Evolutionary conservation across 768 basidiomycete genomes (phyloP).

Genomic region (Cubamyces sp.): DNA sequence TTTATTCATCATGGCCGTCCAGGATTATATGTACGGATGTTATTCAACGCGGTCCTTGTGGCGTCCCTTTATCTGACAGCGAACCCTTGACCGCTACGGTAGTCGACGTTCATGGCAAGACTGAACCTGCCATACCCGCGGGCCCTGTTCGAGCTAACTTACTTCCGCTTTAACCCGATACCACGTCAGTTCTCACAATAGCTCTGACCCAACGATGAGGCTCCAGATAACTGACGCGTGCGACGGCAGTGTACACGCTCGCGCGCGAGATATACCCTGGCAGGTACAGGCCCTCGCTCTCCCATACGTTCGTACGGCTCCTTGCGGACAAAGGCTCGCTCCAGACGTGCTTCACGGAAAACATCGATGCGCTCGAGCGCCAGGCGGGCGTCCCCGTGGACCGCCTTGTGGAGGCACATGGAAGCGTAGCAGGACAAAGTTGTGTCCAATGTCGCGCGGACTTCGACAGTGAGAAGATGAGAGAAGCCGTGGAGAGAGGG

Average conservation of each 20-base stretch:
- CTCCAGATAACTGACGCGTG: neutral
- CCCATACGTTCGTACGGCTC: constrained; percentile 89
- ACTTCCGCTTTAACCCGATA: constrained; percentile 77
- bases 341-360: constrained; percentile 84
- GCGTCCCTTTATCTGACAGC: neutral
- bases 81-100: too few species aligned
- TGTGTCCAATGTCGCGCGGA: constrained; percentile 74
- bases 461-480: constrained; percentile 72
- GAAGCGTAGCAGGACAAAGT: constrained; percentile 85
- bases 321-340: constrained; percentile 71
- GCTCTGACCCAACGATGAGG: neutral
- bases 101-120: constrained; percentile 68
- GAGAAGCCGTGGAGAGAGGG: constrained; percentile 57
- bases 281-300: constrained; percentile 81
- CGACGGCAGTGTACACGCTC: constrained; percentile 72
- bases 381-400: constrained; percentile 74
- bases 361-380: constrained; percentile 93
- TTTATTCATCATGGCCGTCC: neutral
- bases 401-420: constrained; percentile 92
- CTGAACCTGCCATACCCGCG: constrained; percentile 89
- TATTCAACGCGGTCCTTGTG: neutral
- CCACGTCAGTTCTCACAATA: constrained; percentile 58
- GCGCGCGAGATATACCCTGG: constrained; percentile 94
- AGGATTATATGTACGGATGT: constrained; percentile 35
- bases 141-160: constrained; percentile 91